These are phyloP conservation scores for Penicillium atrosanguineum DNA, from an alignment of 495 filamentous ascomycete species.

Conservation along the genomic window DNA sequence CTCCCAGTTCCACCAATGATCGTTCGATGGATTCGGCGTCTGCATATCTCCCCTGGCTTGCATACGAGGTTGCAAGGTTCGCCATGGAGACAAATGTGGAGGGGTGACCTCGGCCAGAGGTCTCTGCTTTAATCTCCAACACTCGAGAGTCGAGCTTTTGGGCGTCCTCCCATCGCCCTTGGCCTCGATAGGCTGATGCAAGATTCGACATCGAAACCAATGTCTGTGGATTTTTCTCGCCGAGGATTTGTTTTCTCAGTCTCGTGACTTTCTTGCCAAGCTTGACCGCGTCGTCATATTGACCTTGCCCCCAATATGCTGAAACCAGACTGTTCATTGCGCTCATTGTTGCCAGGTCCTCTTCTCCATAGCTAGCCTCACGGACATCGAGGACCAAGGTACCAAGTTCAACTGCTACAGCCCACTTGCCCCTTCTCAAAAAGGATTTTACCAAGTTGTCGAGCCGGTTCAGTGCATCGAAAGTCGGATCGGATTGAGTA, in stretches of 20 bases:
- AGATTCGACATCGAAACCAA: constrained; percentile 24
- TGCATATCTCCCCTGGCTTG: constrained; percentile 21
- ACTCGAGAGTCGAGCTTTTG: constrained; percentile 12
- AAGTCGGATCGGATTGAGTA: neutral
- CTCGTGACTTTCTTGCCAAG: constrained; percentile 2
- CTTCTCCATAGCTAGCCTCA: constrained; percentile 19
- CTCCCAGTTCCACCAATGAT: constrained; percentile 19
- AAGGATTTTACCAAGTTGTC: constrained; percentile 1
- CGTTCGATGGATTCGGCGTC: constrained; percentile 27
- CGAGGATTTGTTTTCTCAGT: constrained; percentile 13
- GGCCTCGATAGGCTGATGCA: constrained; percentile 26
- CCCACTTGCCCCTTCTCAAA: constrained; percentile 9
- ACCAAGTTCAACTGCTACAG: constrained; percentile 15
- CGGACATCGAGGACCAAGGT: constrained; percentile 19
- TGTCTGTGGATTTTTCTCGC: constrained; percentile 4
- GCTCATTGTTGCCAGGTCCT: constrained; percentile 17
- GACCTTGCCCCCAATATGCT: constrained; percentile 24
- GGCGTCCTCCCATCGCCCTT: constrained; percentile 30
- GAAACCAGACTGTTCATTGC: constrained; percentile 28
- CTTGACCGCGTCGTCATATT: constrained; percentile 11
- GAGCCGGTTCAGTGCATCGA: constrained; percentile 4
- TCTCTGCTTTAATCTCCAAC: constrained; percentile 12
- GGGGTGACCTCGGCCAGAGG: constrained; percentile 33
- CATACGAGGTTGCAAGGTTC: constrained; percentile 22
- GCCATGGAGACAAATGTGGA: constrained; percentile 29